phyloP scores from a whole-genome alignment of 2,329 filamentous ascomycete species.

The Alternaria hordeiaustralica region DNA sequence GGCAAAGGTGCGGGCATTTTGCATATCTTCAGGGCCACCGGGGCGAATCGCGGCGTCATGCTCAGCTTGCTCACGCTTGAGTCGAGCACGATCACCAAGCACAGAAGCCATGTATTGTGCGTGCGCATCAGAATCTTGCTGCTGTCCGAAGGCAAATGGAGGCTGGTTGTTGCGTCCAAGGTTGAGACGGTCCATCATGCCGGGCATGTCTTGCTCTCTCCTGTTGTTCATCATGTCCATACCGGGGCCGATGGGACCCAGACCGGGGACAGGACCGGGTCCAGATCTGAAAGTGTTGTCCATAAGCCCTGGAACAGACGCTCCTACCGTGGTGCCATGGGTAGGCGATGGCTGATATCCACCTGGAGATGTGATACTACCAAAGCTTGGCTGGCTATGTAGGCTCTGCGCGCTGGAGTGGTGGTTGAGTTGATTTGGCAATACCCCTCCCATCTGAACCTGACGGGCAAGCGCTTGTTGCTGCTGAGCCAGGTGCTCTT shows the following conservation, averaged over 20 bases:
- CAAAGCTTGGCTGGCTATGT: constrained; percentile 95
- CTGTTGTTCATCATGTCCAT: constrained; percentile 54
- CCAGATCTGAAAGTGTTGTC: constrained; percentile 61
- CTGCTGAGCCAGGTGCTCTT: constrained; percentile 88
- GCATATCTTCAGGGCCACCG: constrained; percentile 34
- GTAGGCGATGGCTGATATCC: constrained; percentile 68
- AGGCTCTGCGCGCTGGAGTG: constrained; percentile 95
- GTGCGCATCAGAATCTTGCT: constrained; percentile 56
- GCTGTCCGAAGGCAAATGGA: constrained; percentile 59
- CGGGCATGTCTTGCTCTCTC: constrained; percentile 74
- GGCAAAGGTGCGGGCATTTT: constrained; percentile 54
- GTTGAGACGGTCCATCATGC: constrained; percentile 70
- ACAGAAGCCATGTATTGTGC: constrained; percentile 65
- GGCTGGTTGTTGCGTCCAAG: constrained; percentile 60
- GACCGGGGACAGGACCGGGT: constrained; percentile 45
- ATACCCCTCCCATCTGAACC: constrained; percentile 64
- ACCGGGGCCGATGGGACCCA: constrained; percentile 55
- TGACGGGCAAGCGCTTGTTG: constrained; percentile 77
- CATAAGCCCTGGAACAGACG: constrained; percentile 68
- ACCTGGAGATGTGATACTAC: constrained; percentile 88
- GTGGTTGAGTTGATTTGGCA: constrained; percentile 77
- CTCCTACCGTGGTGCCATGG: constrained; percentile 57
- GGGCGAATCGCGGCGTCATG: constrained; percentile 53
- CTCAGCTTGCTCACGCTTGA: constrained; percentile 67
- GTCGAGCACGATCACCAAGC: constrained; percentile 65